These are phyloP conservation scores for Exophiala spinifera DNA, from an alignment of 2,329 filamentous ascomycete species.

Conservation along the genomic window DNA sequence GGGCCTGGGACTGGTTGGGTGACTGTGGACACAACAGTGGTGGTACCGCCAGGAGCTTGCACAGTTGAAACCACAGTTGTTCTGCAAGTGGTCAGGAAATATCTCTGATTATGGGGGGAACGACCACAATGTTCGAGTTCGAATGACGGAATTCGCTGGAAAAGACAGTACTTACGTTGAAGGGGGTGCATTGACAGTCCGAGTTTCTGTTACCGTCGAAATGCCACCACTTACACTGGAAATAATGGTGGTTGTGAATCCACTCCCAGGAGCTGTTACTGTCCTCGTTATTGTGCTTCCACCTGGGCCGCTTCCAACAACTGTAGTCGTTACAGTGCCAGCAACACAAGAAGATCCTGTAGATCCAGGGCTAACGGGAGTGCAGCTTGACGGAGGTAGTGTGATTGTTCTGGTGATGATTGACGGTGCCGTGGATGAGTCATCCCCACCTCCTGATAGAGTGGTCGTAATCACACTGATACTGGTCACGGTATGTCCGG, in stretches of 20 bases:
- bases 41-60: not conserved
- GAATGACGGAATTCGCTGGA: no score
- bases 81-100: not conserved
- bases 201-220: not conserved
- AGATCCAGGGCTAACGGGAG: not conserved
- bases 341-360: not conserved
- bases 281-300: no score
- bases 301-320: no score
- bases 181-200: no score
- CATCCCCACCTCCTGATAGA: not conserved
- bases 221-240: not conserved
- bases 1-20: not conserved
- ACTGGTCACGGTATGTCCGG: not conserved
- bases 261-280: no score
- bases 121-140: no score
- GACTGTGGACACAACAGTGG: not conserved
- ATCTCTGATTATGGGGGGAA: not conserved
- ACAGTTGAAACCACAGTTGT: not conserved
- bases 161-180: no score
- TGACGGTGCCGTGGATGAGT: not conserved
- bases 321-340: no score
- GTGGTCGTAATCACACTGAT: conserved; percentile 1
- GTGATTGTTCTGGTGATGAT: not conserved
- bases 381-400: not conserved
- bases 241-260: not conserved